Conservation (phyloP, 75 land plant species). For the Azolla pinnata region DNA sequence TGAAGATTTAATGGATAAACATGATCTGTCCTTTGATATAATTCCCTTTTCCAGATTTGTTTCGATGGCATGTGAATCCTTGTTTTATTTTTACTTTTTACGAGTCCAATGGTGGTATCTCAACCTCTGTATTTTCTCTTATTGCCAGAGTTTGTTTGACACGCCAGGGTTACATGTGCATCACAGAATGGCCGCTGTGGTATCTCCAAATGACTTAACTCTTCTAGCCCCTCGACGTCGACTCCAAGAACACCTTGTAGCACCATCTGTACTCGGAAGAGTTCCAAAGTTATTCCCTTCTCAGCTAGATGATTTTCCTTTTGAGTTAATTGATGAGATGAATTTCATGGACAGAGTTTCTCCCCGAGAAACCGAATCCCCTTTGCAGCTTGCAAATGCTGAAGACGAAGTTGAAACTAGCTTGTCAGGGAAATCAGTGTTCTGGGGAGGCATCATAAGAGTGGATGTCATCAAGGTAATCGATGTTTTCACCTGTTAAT, state of each 20-base stretch:
- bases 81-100: too few species aligned
- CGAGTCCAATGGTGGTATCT: too few species aligned
- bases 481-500: too few species aligned
- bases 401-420: conserved; percentile 7
- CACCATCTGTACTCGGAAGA: conserved; percentile 3
- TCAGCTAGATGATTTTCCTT: too few species aligned
- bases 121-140: too few species aligned
- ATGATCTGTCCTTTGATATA: too few species aligned
- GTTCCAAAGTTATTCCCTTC: neutral
- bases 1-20: too few species aligned
- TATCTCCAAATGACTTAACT: conserved; percentile 76
- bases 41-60: too few species aligned
- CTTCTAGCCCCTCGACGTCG: conserved; percentile 79
- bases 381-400: neutral
- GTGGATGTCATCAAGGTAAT: conserved; percentile 68
- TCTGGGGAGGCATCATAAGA: conserved; percentile 92
- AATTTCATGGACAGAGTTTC: too few species aligned
- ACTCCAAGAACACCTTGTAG: conserved; percentile 36
- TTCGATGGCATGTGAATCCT: too few species aligned
- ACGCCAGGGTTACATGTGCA: conserved; percentile 99
- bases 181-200: conserved; percentile 89
- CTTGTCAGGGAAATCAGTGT: conserved; percentile 62
- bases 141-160: conserved; percentile 69
- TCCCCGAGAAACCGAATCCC: too few species aligned
- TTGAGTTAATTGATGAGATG: too few species aligned